Base-by-base conservation (phyloP, 495 filamentous ascomycete genomes). In the Schizothecium vesticola region DNA sequence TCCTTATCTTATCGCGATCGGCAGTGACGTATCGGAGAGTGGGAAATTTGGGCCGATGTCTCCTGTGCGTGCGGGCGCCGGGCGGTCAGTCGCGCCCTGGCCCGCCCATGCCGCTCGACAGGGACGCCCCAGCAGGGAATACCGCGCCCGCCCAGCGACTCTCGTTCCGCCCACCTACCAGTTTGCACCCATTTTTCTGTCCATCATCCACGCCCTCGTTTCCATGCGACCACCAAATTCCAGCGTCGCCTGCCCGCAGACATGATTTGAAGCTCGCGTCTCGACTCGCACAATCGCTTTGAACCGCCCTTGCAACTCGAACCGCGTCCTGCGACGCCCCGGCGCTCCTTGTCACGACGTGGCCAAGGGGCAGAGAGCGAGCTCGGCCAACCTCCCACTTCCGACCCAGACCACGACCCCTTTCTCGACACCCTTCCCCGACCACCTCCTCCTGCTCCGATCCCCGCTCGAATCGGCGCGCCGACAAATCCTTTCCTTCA, bases 11-110 rank as follows among this genome's bases (percentile, higher is more conserved):
- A 76, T 76, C 73, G 60, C 28, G 36, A 51, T 1, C 19, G 43
- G 9, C 43, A 56, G 73, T 76, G 74, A 76, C 74, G 74, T 76
- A 73, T 76, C 73, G 60, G 69, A 73, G 66, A 29, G 64, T 61
- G 56, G 61, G 61, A 70, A 70, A 61, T 72, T 69, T 61, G 58
- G 63, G 66, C 63, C 64, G 51, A 61, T 66, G 43, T 51, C 43
- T n/a, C 43, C 56, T 59, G 55, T 64, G n/a, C 21, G 33, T 24
- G n/a, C 55, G 57, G 65, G 13, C 61, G 29, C 13, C 24, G 65
- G 62, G 22, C 26, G 51, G 24, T 63, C 19, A 60, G 21, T 51
- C 43, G 43, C 43, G 43, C 43, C 43, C 43, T 51, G 43, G 29
- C 57, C 60, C 36, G 12, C 56, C 28, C 43, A n/a, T 62, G 66